These are phyloP conservation scores for Nannochloropsis gaditana DNA, from an alignment of 108 stramenopile genomes.

Conservation along the genomic window DNA sequence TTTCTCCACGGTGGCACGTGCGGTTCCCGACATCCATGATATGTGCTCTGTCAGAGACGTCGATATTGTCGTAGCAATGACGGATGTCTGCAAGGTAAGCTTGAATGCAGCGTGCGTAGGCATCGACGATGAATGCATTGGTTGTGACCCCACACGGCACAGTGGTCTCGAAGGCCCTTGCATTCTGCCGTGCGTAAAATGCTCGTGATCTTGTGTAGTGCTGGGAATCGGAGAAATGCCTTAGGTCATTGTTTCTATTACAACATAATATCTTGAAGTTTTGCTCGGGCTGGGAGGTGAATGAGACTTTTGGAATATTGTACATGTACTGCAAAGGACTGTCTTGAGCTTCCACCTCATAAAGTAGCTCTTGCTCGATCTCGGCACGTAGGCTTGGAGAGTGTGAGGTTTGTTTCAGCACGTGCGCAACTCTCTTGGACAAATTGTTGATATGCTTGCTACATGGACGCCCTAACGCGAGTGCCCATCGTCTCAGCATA, in stretches of 20 bases:
- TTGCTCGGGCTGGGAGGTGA: not conserved
- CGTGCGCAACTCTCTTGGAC: not conserved
- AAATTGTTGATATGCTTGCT: not conserved
- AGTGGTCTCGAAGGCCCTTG: not conserved
- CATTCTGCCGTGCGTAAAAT: slow-evolving; percentile 5
- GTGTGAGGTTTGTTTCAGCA: not conserved
- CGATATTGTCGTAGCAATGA: not conserved
- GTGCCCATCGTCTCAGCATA: not conserved
- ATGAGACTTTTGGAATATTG: not conserved
- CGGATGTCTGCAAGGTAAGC: not conserved
- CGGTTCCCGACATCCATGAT: not conserved
- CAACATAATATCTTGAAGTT: not conserved
- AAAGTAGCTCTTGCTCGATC: not conserved
- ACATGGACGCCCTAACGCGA: not conserved
- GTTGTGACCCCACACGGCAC: not conserved
- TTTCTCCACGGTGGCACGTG: not conserved
- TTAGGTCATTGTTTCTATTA: not conserved
- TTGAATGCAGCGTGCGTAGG: slow-evolving; percentile 5
- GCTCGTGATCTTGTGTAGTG: slow-evolving; percentile 8
- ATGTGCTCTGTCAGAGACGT: no score
- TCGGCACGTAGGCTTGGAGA: slow-evolving; percentile 5
- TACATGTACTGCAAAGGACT: not conserved
- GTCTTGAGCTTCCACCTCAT: not conserved
- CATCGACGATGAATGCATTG: slow-evolving; percentile 13
- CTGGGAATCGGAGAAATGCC: slow-evolving; percentile 19